Evolutionary conservation across 495 filamentous ascomycete species (phyloP).

Genomic region (Lindgomyces ingoldianus): DNA sequence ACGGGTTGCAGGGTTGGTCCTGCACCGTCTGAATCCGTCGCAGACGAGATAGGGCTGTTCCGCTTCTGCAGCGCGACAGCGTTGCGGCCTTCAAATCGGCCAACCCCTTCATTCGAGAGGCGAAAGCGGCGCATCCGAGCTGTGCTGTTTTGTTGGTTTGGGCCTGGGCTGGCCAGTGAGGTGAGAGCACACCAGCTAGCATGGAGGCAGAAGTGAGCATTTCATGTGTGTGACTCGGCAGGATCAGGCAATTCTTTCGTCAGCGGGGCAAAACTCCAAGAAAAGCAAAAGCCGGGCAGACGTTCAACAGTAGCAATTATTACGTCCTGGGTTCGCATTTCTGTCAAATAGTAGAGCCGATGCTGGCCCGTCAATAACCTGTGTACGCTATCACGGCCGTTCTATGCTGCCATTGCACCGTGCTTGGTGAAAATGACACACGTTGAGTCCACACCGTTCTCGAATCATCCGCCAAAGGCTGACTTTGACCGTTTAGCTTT

Average conservation of each 20-base stretch:
- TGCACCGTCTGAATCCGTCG: slow-evolving; percentile 10
- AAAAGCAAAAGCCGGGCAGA: slow-evolving; percentile 17
- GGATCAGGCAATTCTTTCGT: slow-evolving; percentile 27
- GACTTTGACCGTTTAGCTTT: background rate
- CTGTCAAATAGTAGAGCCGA: background rate
- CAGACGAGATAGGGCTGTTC: slow-evolving; percentile 30
- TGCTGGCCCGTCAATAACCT: background rate
- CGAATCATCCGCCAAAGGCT: background rate
- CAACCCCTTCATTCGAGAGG: slow-evolving; percentile 2
- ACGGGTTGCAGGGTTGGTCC: slow-evolving; percentile 23
- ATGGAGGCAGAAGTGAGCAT: background rate
- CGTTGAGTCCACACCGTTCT: background rate
- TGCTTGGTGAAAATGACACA: background rate
- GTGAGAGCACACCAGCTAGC: background rate
- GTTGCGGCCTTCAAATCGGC: slow-evolving; percentile 5
- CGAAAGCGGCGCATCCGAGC: slow-evolving; percentile 2
- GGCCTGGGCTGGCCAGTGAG: slow-evolving; percentile 10
- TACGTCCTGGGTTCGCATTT: background rate
- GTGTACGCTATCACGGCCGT: background rate
- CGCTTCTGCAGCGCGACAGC: slow-evolving; percentile 6
- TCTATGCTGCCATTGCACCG: background rate
- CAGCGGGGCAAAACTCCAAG: slow-evolving; percentile 21
- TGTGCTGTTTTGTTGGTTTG: slow-evolving; percentile 18
- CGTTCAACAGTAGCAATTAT: background rate
- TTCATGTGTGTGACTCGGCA: slow-evolving; percentile 23